Evolutionary conservation across 257 asterid species (phyloP), one percentile per base, ranked within the genome.

Genomic region (Forsythia viridissima): DNA sequence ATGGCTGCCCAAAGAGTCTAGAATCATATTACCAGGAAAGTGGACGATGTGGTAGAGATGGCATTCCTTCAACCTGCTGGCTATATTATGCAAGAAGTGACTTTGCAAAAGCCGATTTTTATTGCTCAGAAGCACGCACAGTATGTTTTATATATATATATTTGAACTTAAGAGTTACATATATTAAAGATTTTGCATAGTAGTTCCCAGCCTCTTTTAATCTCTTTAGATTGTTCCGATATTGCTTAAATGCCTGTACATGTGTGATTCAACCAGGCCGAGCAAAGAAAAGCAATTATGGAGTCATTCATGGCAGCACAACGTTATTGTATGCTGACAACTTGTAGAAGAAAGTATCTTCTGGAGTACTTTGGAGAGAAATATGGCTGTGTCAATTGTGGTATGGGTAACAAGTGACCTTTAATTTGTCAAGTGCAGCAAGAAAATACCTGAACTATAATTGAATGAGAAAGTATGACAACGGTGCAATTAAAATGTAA

Each of bases 21-120:
- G 99, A 94, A 80, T 93, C 99, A 76, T 94, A 94, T 85, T 94
- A 93, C 85, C 99, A 94, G 87, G 99, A 94, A 86, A 94, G 99
- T 82, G 99, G 99, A 77, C 91, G 99, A 44, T 94, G 99, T 77
- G 99, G 99, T 57, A 85, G 99, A 85, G 99, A 94, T 80, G 98
- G 99, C 34, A 81, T 91, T 87, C 87, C 97, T 80, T 94, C 99
- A 70, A 84, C 84, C 89, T 94, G 99, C 88, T 88, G 82, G 89
- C 93, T 94, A 61, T 94, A 93, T 85, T 94, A 85, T 83, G 81
- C 94, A 51, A 90, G 98, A 84, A 87, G 97, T 80, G 96, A 93
- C 85, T 94, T 93, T 75, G 88, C 80, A 21, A 94, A 88, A 86
- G 97, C 88, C 67, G 98, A 93, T 10, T 94, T 89, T 84, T 94